Percentiles rank a stretch among this genome's conserved stretches.
Evolutionary conservation across 306 rosid genomes (phyloP).

Genomic region (Vigna radiata): DNA sequence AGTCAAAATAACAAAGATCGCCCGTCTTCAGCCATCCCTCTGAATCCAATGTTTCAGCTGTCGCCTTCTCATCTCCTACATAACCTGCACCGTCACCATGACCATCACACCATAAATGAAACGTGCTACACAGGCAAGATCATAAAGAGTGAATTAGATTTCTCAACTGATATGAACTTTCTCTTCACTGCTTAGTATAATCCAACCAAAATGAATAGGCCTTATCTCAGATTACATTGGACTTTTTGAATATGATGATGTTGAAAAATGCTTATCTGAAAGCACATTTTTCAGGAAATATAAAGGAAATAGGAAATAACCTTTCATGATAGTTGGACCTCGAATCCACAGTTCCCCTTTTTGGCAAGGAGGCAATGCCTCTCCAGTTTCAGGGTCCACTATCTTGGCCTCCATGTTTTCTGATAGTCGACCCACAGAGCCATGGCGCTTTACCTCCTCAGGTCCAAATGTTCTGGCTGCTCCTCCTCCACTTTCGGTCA

Average conservation of each 20-base stretch:
- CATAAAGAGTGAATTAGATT: background rate
- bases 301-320: conserved; percentile 37
- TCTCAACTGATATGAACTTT: background rate
- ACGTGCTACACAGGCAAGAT: background rate
- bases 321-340: conserved; percentile 87
- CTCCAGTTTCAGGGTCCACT: conserved; percentile 74
- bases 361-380: conserved; percentile 69
- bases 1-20: conserved; percentile 91
- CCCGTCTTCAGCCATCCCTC: conserved; percentile 96
- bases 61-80: conserved; percentile 82
- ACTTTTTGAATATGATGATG: background rate
- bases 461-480: conserved; percentile 61
- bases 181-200: conserved; percentile 3
- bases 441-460: conserved; percentile 65
- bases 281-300: background rate
- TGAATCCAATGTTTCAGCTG: conserved; percentile 79
- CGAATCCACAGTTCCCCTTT: conserved; percentile 88
- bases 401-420: conserved; percentile 88
- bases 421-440: conserved; percentile 76
- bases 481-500: conserved; percentile 76
- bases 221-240: background rate
- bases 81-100: conserved; percentile 63
- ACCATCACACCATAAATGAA: conserved; percentile 25
- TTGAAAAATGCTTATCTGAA: background rate
- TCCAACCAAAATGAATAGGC: conserved; percentile 1